Percentiles rank a stretch among this genome's conserved stretches.
These are phyloP conservation scores for Cutaneotrichosporon mucoides DNA, from an alignment of 1,284 basidiomycete species.

Conservation along the genomic window DNA sequence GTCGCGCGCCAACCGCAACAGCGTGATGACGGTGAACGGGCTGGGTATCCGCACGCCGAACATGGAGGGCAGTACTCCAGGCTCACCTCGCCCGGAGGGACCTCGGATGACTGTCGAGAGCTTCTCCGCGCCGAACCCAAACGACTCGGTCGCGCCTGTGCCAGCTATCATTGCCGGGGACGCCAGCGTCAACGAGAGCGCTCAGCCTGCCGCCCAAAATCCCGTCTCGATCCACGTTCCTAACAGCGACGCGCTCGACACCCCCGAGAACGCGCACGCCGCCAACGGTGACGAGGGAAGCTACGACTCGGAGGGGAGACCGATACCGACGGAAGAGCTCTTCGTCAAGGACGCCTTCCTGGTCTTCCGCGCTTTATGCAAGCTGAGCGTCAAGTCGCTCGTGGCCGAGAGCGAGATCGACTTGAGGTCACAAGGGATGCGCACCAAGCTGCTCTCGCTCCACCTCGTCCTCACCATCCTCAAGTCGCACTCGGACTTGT, in stretches of 20 bases:
- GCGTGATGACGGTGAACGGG: background rate
- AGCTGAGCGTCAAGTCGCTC: constrained; percentile 95
- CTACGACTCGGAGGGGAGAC: constrained; percentile 35
- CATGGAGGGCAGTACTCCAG: background rate
- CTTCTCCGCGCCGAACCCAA: constrained; percentile 48
- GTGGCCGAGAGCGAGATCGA: constrained; percentile 90
- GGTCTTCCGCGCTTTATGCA: constrained; percentile 91
- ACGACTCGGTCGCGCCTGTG: constrained; percentile 43
- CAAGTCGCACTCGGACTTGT: constrained; percentile 81
- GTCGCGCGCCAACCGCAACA: background rate
- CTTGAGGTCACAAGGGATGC: constrained; percentile 89
- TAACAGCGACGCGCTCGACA: constrained; percentile 40
- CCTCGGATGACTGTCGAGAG: constrained; percentile 19
- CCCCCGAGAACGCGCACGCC: constrained; percentile 18
- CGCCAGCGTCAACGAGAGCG: background rate
- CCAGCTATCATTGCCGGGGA: constrained; percentile 26
- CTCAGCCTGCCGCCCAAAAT: constrained; percentile 24
- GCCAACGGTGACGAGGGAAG: constrained; percentile 23
- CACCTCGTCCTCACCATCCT: constrained; percentile 90
- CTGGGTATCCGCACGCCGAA: background rate
- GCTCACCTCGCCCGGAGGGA: constrained; percentile 1
- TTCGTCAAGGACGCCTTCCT: constrained; percentile 96
- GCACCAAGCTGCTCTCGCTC: constrained; percentile 86
- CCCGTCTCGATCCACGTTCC: constrained; percentile 38
- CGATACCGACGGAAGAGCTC: constrained; percentile 59